A percentile compares a stretch with the other conserved stretches of the same genome.
phyloP scores from a whole-genome alignment of 192 early-diverging fungal species.

The Backusella mclennaniae region DNA sequence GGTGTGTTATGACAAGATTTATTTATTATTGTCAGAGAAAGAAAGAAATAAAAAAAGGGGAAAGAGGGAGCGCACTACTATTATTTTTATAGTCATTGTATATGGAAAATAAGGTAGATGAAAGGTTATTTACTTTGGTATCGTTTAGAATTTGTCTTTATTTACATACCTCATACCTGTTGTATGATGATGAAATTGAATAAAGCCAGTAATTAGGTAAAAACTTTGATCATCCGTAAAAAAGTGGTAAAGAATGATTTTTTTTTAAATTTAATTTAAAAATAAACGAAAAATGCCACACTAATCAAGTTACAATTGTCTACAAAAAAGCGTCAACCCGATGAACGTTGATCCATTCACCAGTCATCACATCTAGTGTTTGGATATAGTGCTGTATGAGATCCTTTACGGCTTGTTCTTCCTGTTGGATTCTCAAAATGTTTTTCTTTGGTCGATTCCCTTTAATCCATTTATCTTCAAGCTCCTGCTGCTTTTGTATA shows the following conservation, averaged over 20 bases:
- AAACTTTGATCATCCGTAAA: background rate
- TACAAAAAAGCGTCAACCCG: slow-evolving; percentile 13
- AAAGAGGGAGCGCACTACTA: background rate
- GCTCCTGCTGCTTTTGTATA: slow-evolving; percentile 21
- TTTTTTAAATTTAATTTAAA: slow-evolving; percentile 10
- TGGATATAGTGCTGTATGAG: slow-evolving; percentile 37
- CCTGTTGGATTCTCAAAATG: slow-evolving; percentile 47
- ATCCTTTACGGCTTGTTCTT: slow-evolving; percentile 43
- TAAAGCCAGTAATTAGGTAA: background rate
- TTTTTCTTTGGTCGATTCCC: slow-evolving; percentile 44
- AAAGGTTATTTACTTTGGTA: background rate
- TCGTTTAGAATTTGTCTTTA: background rate
- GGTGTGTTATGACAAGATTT: background rate
- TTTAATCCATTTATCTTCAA: slow-evolving; percentile 28
- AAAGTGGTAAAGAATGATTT: background rate
- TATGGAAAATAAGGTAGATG: background rate
- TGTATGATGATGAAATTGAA: background rate
- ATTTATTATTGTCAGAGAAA: background rate
- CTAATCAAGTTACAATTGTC: background rate
- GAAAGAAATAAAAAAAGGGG: background rate
- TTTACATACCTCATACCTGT: background rate
- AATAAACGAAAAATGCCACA: background rate
- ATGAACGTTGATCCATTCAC: slow-evolving; percentile 47
- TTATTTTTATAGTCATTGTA: background rate
- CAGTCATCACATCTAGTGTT: slow-evolving; percentile 34